Conservation (phyloP, 1,284 basidiomycete genomes). For the Irpex sp. region DNA sequence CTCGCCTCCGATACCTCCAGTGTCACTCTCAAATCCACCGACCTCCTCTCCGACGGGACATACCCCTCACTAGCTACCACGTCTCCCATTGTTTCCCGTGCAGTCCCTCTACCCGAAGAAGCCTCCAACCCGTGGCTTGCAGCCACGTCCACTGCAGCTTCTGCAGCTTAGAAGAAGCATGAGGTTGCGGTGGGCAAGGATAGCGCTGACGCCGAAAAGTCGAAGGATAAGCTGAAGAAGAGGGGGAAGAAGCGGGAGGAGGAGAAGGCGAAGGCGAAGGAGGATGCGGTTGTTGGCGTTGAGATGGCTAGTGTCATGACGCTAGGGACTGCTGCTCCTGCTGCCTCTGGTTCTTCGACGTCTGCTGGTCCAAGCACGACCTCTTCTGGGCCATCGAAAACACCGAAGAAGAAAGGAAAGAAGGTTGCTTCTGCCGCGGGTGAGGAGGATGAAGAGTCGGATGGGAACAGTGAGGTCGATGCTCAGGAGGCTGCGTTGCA, state of each 20-base stretch:
- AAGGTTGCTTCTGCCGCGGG: neutral
- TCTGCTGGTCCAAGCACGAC: too few species aligned
- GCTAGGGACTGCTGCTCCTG: conserved; percentile 20
- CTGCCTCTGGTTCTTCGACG: too few species aligned
- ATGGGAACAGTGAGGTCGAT: conserved; percentile 62
- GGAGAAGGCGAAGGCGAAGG: conserved; percentile 52
- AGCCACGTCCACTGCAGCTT: conserved; percentile 29
- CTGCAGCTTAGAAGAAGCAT: conserved; percentile 56
- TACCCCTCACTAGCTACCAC: conserved; percentile 19
- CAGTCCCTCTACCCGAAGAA: conserved; percentile 10
- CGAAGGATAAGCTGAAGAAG: conserved; percentile 69
- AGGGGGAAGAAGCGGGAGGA: conserved; percentile 48
- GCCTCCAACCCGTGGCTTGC: conserved; percentile 72
- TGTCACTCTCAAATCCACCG: conserved; percentile 61
- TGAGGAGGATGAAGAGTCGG: conserved; percentile 43
- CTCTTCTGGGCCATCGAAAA: too few species aligned
- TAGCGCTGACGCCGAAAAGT: conserved; percentile 57
- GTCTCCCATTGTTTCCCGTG: conserved; percentile 12
- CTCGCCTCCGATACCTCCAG: conserved; percentile 65
- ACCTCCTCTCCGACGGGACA: conserved; percentile 38
- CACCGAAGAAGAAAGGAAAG: too few species aligned
- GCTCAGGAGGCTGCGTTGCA: conserved; percentile 53
- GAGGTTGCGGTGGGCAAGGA: conserved; percentile 66
- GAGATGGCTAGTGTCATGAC: conserved; percentile 52
- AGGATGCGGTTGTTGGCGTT: conserved; percentile 81